phyloP scores from a whole-genome alignment of 495 filamentous ascomycete species.

The Pyrenula massariospora region DNA sequence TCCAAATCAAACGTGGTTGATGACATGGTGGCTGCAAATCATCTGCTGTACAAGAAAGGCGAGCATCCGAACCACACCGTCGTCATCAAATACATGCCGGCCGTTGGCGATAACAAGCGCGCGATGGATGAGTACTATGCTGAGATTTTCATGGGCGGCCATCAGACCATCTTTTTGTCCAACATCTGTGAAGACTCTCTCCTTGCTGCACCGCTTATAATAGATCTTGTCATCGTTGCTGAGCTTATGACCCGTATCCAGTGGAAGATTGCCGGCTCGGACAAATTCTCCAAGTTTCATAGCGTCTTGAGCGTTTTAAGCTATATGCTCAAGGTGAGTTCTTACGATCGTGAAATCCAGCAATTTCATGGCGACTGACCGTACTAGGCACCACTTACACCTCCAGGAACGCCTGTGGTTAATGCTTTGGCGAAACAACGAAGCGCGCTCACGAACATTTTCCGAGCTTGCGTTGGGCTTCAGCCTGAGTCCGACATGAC shows the following conservation, averaged over 20 bases:
- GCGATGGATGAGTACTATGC: constrained; percentile 98
- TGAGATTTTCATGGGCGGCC: constrained; percentile 97
- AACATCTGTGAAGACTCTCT: constrained; percentile 99
- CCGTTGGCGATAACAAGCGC: constrained; percentile 98
- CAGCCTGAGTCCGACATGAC: constrained; percentile 99
- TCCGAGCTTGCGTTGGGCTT: constrained; percentile 94
- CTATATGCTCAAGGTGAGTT: constrained; percentile 94
- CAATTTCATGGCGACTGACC: constrained; percentile 1
- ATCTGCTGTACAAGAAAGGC: constrained; percentile 73
- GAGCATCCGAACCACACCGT: constrained; percentile 86
- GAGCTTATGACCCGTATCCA: constrained; percentile 98
- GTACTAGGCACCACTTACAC: constrained; percentile 69
- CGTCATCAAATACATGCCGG: constrained; percentile 98
- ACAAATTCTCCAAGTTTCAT: constrained; percentile 60
- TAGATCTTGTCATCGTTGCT: constrained; percentile 81
- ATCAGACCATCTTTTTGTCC: constrained; percentile 96
- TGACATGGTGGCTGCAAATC: constrained; percentile 97
- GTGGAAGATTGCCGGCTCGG: constrained; percentile 59
- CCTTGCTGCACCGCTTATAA: constrained; percentile 93
- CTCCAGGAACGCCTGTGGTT: constrained; percentile 89
- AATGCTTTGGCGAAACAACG: constrained; percentile 97
- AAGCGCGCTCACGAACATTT: constrained; percentile 90
- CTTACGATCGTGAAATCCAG: background rate
- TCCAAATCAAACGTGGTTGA: constrained; percentile 98
- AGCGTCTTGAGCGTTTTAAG: constrained; percentile 93